Conservation (phyloP, 305 asterid genomes). For the Fraxinus velutina region DNA sequence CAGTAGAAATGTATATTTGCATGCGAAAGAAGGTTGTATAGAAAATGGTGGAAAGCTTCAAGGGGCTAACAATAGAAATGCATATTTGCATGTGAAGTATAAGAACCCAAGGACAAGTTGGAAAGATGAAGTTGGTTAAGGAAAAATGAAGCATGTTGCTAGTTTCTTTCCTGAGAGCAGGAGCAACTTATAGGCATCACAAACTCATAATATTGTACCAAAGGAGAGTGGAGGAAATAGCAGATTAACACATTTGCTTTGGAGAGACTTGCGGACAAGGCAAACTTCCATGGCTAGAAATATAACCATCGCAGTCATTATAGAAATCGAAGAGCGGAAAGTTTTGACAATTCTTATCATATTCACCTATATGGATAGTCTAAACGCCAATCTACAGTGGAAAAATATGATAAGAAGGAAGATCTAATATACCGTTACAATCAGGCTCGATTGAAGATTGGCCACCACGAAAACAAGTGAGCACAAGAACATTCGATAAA, state of each 20-base stretch:
- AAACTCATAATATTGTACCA: no score
- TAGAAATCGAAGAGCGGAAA: not conserved
- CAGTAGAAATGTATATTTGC: not conserved
- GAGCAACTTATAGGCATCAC: not conserved
- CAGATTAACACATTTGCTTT: no score
- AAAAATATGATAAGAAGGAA: not conserved
- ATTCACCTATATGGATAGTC: not conserved
- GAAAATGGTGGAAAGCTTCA: no score
- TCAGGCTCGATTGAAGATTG: not conserved
- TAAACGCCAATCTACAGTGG: not conserved
- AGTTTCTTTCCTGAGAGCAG: not conserved
- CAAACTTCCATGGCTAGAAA: no score
- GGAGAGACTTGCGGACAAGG: no score
- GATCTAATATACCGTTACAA: not conserved
- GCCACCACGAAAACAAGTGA: not conserved
- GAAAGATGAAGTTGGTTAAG: not conserved
- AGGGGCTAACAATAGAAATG: no score
- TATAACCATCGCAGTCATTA: not conserved
- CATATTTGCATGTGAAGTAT: not conserved
- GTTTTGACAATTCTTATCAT: no score
- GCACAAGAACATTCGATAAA: not conserved
- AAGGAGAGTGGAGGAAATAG: not conserved
- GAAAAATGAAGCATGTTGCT: not conserved
- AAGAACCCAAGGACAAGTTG: not conserved
- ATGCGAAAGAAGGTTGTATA: not conserved